These are phyloP conservation scores for Pseudonectria buxi DNA, from an alignment of 2,329 filamentous ascomycete species.

Conservation along the genomic window DNA sequence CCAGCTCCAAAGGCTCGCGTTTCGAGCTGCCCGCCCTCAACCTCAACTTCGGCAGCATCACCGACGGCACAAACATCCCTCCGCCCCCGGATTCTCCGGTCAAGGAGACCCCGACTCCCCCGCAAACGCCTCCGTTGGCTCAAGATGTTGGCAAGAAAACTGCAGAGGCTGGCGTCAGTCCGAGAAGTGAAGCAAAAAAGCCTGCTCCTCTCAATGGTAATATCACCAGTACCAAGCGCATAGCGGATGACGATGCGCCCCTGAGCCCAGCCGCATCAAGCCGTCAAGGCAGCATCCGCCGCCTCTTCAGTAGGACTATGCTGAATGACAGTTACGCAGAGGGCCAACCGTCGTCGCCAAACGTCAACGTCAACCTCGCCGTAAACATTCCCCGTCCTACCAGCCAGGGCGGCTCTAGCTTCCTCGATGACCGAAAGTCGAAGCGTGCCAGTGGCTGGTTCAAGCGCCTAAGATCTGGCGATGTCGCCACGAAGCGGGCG, in stretches of 20 bases:
- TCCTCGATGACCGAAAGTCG: constrained; percentile 46
- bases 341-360: constrained; percentile 35
- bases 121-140: constrained; percentile 27
- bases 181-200: constrained; percentile 11
- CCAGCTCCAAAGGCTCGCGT: constrained; percentile 25
- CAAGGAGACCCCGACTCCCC: constrained; percentile 40
- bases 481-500: constrained; percentile 30
- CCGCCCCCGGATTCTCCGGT: constrained; percentile 50
- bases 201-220: constrained; percentile 34
- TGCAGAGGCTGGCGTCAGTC: neutral
- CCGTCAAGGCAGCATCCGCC: constrained; percentile 50
- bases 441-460: constrained; percentile 56
- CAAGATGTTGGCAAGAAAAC: constrained; percentile 17
- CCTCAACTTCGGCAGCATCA: constrained; percentile 52
- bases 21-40: constrained; percentile 54
- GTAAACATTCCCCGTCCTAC: constrained; percentile 35
- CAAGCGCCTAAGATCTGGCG: constrained; percentile 40
- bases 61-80: constrained; percentile 55
- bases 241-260: constrained; percentile 45
- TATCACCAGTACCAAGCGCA: constrained; percentile 40
- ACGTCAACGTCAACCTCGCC: constrained; percentile 26
- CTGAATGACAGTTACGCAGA: constrained; percentile 49
- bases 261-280: constrained; percentile 45
- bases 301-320: constrained; percentile 49
- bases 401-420: constrained; percentile 44